Base-by-base conservation (phyloP, 352 stramenopile species). In the Phytopythium chamaehyphon region DNA sequence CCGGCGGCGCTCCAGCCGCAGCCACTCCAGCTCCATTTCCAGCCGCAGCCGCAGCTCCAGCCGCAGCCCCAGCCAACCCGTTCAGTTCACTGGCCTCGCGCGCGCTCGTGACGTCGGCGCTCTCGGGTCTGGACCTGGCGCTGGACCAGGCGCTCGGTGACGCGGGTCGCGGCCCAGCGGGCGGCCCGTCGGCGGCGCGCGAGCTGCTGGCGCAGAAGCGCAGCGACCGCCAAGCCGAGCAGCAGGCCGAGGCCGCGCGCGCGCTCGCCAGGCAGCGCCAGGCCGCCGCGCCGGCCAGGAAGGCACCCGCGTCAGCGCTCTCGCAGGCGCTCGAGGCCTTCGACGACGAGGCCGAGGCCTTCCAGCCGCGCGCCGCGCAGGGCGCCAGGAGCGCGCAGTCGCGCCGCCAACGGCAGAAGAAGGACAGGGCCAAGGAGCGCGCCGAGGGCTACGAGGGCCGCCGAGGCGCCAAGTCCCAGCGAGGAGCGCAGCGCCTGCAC, bases 301-400 rank as follows among this genome's bases (percentile, higher is more conserved):
- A 63, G 46, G 35, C 59, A 36, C 63, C 67, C 1, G 46, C 73
- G 36, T 74, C 74, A 1, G 79, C 76, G 36, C 62, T 90, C 43
- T 71, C 62, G 47, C 79, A 90, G 54, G 76, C 79, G 3, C 51
- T 90, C n/a, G 72, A 69, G 15, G 54, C 72, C 21, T 90, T 90
- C 47, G 74, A 80, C 10, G 52, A 67, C 16, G 79, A 90, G 47
- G 42, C 85, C 31, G 64, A 76, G 36, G 26, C 57, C 22, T 70
- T 65, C 54, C 51, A 61, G 28, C n/a, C 48, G 24, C 55, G 53
- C n/a, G 38, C 57, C 28, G n/a, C 39, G 51, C 19, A 43, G 37
- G 40, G 26, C 9, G 44, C 35, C 51, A 66, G 43, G 59, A 36
- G 31, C 47, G 68, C 22, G 40, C 53, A 4, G 50, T 69, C 55